A percentile compares a stretch with the other conserved stretches of the same genome.
phyloP scores from a whole-genome alignment of 306 rosid genomes.

The Adenanthera pavonina region DNA sequence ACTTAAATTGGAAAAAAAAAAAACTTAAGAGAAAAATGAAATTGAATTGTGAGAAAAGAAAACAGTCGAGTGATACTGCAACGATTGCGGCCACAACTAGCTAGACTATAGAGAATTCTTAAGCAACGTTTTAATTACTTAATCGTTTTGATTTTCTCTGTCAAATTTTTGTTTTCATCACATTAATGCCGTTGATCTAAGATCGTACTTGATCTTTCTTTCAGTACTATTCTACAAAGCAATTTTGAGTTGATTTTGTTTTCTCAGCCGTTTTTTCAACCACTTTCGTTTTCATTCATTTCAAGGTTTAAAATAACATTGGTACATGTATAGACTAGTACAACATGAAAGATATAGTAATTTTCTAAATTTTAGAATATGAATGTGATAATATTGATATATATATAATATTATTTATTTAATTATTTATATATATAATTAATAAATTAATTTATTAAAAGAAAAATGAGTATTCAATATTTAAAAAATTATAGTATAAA shows the following conservation, averaged over 20 bases:
- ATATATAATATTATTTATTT: too few species aligned
- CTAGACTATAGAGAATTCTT: not conserved
- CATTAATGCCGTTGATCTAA: not conserved
- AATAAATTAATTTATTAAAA: too few species aligned
- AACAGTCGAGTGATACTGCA: not conserved
- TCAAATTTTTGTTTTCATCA: not conserved
- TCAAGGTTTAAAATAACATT: not conserved
- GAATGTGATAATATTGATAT: too few species aligned
- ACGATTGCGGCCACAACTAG: not conserved
- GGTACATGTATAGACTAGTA: too few species aligned
- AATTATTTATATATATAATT: too few species aligned
- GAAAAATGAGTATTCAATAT: too few species aligned
- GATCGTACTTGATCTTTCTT: not conserved
- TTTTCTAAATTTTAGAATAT: too few species aligned
- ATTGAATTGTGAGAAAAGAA: not conserved
- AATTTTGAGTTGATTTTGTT: not conserved
- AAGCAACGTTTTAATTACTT: not conserved
- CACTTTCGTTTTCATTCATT: not conserved
- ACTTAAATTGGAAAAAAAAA: too few species aligned
- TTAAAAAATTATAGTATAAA: too few species aligned
- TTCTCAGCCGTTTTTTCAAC: not conserved
- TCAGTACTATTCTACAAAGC: not conserved
- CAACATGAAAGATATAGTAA: too few species aligned
- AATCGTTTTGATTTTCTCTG: not conserved
- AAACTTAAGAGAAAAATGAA: too few species aligned